phyloP scores from a whole-genome alignment of 768 basidiomycete genomes.

The Russula abietina region DNA sequence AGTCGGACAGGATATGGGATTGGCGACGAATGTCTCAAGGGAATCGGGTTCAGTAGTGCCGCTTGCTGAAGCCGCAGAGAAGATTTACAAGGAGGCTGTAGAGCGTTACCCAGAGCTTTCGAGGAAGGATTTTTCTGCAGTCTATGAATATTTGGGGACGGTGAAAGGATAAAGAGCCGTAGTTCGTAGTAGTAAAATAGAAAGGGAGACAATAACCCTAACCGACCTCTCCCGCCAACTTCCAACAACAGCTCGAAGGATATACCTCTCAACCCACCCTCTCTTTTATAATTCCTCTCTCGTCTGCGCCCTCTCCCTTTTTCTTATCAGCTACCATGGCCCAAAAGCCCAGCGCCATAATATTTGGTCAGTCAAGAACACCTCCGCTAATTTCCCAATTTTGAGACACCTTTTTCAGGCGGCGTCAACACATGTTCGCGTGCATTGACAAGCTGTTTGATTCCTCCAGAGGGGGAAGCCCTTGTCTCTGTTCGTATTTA shows the following conservation, averaged over 20 bases:
- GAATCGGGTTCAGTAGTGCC: conserved; percentile 49
- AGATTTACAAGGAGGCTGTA: conserved; percentile 55
- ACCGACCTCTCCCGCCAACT: background rate
- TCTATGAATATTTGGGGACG: conserved; percentile 58
- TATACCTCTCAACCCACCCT: background rate
- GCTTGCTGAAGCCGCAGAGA: conserved; percentile 57
- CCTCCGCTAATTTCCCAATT: background rate
- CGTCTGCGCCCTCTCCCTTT: background rate
- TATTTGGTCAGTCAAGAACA: conserved; percentile 54
- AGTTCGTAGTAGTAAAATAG: background rate
- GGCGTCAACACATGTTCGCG: conserved; percentile 78
- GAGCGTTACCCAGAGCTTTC: conserved; percentile 52
- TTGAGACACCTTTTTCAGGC: conserved; percentile 39
- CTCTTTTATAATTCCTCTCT: background rate
- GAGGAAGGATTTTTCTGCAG: conserved; percentile 73
- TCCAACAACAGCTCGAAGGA: background rate
- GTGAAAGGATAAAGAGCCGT: conserved; percentile 21
- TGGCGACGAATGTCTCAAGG: conserved; percentile 61
- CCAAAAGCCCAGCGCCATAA: conserved; percentile 59
- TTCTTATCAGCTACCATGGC: conserved; percentile 32
- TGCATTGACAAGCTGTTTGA: conserved; percentile 58
- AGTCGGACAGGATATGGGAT: conserved; percentile 65
- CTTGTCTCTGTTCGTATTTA: conserved; percentile 59
- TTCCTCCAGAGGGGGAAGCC: conserved; percentile 60
- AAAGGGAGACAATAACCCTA: background rate